These are phyloP conservation scores for Reutealis trisperma DNA, from an alignment of 345 rosid species.

Conservation along the genomic window DNA sequence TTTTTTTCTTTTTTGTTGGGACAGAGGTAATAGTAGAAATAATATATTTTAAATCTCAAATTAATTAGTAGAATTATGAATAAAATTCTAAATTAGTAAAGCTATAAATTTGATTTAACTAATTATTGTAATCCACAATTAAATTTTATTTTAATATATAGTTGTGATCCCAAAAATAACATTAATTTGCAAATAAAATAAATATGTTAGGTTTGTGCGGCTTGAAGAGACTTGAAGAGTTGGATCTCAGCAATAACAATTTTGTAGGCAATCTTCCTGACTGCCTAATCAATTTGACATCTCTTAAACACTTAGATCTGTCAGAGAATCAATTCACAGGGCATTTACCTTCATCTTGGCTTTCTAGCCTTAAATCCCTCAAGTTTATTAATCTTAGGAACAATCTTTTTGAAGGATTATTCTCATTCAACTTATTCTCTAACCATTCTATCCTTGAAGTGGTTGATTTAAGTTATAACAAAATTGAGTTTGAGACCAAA, in stretches of 20 bases:
- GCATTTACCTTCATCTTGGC: neutral
- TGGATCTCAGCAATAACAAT: constrained; percentile 5
- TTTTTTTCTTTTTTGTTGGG: no score
- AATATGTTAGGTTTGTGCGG: constrained; percentile 11
- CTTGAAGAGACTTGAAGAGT: neutral
- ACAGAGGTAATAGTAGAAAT: no score
- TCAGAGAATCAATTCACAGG: neutral
- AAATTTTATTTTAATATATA: no score
- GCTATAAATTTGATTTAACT: no score
- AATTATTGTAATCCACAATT: no score
- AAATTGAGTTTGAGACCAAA: neutral
- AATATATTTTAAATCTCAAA: no score
- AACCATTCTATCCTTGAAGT: neutral
- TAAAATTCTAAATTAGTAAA: no score
- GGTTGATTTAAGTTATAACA: neutral
- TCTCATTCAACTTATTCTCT: neutral
- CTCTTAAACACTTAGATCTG: constrained; percentile 5
- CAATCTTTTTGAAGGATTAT: neutral
- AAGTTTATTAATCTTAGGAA: neutral
- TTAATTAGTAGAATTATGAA: no score
- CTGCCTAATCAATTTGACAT: constrained; percentile 6
- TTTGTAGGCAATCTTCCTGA: neutral
- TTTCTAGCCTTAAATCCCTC: neutral
- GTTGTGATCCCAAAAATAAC: no score
- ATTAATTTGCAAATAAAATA: no score